Evolutionary conservation across 805 yeast species (phyloP).

Genomic region (Candida khao-thaluensis): DNA sequence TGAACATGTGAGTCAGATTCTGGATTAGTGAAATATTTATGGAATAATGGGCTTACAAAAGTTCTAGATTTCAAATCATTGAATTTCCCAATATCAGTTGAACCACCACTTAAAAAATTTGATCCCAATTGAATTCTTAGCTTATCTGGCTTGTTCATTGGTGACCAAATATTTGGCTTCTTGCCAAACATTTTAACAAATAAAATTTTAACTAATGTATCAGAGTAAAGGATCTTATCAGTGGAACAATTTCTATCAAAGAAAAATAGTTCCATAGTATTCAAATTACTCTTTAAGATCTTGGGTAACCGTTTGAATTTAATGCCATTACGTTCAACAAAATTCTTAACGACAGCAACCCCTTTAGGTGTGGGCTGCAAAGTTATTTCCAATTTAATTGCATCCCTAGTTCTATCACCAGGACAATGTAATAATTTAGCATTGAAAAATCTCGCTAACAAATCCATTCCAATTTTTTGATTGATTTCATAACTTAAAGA

Average conservation of each 20-base stretch:
- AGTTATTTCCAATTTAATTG: constrained; percentile 34
- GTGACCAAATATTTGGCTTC: constrained; percentile 67
- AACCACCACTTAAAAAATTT: constrained; percentile 2
- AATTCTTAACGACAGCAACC: constrained; percentile 62
- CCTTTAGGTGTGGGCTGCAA: constrained; percentile 94
- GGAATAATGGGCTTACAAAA: constrained; percentile 61
- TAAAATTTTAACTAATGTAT: constrained; percentile 61
- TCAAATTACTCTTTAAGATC: constrained; percentile 56
- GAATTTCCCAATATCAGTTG: not conserved
- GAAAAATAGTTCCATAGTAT: constrained; percentile 66
- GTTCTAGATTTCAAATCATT: not conserved
- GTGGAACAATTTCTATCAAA: constrained; percentile 64
- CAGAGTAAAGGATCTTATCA: constrained; percentile 61
- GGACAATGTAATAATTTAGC: constrained; percentile 75
- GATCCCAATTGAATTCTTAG: constrained; percentile 8
- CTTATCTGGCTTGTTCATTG: constrained; percentile 42
- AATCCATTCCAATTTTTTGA: constrained; percentile 44
- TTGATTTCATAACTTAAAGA: constrained; percentile 55
- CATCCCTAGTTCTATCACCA: constrained; percentile 61
- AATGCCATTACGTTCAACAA: constrained; percentile 57
- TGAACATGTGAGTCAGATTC: constrained; percentile 81
- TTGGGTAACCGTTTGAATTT: constrained; percentile 37
- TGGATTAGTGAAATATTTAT: constrained; percentile 81
- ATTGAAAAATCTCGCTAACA: constrained; percentile 52
- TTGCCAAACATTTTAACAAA: constrained; percentile 65